Percentiles rank a stretch among this genome's conserved stretches.
These are phyloP conservation scores for Curvularia sp. DNA, from an alignment of 2,329 filamentous ascomycete genomes.

Conservation along the genomic window DNA sequence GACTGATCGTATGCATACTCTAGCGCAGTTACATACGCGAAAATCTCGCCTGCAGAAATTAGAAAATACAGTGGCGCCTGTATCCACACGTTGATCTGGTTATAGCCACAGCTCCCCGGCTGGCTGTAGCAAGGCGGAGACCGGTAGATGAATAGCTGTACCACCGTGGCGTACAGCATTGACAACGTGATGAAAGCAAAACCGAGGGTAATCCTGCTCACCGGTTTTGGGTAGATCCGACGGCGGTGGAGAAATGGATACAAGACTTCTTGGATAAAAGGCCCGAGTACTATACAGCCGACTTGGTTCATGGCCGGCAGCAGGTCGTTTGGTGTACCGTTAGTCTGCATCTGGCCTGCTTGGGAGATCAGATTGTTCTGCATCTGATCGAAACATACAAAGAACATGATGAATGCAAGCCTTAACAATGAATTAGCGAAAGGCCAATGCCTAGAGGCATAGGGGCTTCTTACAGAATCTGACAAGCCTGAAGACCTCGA, in stretches of 20 bases:
- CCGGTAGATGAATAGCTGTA: slow-evolving; percentile 39
- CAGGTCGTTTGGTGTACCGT: slow-evolving; percentile 42
- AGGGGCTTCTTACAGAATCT: slow-evolving; percentile 23
- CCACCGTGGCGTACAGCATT: slow-evolving; percentile 32
- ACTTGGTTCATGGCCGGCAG: slow-evolving; percentile 28
- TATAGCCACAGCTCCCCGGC: slow-evolving; percentile 51
- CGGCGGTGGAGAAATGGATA: slow-evolving; percentile 26
- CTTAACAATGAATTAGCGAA: slow-evolving; percentile 15
- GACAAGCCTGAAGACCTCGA: slow-evolving; percentile 28
- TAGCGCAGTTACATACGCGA: slow-evolving; percentile 48
- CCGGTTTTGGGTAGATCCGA: slow-evolving; percentile 22
- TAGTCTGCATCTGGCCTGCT: slow-evolving; percentile 37
- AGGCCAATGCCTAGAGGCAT: not conserved
- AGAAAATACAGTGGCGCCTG: slow-evolving; percentile 50
- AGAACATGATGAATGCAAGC: slow-evolving; percentile 37
- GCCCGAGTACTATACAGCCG: slow-evolving; percentile 32
- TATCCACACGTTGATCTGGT: slow-evolving; percentile 47
- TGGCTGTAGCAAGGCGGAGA: slow-evolving; percentile 36
- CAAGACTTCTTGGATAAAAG: slow-evolving; percentile 28
- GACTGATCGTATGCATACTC: slow-evolving; percentile 53
- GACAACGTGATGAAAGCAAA: slow-evolving; percentile 26
- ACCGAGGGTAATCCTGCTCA: slow-evolving; percentile 28
- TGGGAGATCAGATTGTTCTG: slow-evolving; percentile 41
- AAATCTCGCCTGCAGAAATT: slow-evolving; percentile 50
- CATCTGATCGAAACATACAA: slow-evolving; percentile 38